These are phyloP conservation scores for Claviceps digitariae DNA, from an alignment of 2,329 filamentous ascomycete species.

Conservation along the genomic window DNA sequence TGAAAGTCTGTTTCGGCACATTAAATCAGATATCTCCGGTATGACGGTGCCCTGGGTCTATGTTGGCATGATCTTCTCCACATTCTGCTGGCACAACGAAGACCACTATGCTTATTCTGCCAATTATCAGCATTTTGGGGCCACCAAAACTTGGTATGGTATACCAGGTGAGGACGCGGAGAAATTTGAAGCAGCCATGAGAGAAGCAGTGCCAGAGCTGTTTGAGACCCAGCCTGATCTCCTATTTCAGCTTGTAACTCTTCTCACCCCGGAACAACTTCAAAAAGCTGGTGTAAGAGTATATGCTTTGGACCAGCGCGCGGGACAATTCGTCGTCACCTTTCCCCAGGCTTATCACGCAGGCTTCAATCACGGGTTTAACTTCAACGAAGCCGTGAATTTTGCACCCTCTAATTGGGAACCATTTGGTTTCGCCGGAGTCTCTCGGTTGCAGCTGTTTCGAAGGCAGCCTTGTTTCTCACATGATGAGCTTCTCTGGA, in stretches of 20 bases:
- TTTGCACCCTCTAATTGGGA: conserved; percentile 96
- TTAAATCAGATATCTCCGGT: conserved; percentile 95
- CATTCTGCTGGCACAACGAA: conserved; percentile 98
- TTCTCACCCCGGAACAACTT: conserved; percentile 84
- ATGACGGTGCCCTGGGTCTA: conserved; percentile 99
- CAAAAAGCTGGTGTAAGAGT: conserved; percentile 87
- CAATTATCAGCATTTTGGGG: conserved; percentile 96
- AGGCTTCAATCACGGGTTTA: conserved; percentile 97
- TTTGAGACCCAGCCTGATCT: conserved; percentile 96
- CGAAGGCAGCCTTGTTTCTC: conserved; percentile 92
- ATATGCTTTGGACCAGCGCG: conserved; percentile 89
- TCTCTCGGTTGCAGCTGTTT: conserved; percentile 76
- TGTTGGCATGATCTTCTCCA: conserved; percentile 98
- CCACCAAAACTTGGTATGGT: conserved; percentile 98
- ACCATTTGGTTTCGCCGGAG: conserved; percentile 73
- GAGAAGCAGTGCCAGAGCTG: conserved; percentile 83
- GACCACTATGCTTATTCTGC: conserved; percentile 97
- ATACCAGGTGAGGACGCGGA: conserved; percentile 88
- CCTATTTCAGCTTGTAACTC: conserved; percentile 91
- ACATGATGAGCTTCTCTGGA: conserved; percentile 87
- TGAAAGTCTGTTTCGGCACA: conserved; percentile 89
- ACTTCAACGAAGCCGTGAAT: conserved; percentile 98
- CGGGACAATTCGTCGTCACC: conserved; percentile 90
- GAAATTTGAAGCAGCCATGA: conserved; percentile 93
- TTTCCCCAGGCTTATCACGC: conserved; percentile 96